These are phyloP conservation scores for Phytomonas sp. DNA, from an alignment of 208 protist genomes.

Conservation along the genomic window DNA sequence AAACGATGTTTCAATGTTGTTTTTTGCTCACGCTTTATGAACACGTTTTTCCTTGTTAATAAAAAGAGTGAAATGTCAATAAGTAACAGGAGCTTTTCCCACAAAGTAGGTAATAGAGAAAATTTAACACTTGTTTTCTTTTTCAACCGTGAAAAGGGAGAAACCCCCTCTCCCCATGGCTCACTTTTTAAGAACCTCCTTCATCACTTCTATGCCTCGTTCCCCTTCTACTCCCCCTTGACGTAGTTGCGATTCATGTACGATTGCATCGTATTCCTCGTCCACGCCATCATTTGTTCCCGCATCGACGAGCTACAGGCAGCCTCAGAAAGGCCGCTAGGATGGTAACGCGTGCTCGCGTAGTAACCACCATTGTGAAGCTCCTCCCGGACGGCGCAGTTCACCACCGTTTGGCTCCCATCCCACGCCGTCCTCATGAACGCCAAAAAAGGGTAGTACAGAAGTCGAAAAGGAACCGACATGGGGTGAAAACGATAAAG, in stretches of 20 bases:
- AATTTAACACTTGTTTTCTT: not conserved
- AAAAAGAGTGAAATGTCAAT: conserved; percentile 6
- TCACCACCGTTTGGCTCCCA: conserved; percentile 72
- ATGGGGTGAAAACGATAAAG: conserved; percentile 63
- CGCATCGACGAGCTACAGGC: conserved; percentile 55
- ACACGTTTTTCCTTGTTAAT: not conserved
- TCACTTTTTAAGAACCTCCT: not conserved
- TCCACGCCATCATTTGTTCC: conserved; percentile 59
- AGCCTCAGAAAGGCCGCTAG: conserved; percentile 49
- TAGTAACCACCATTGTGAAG: conserved; percentile 81
- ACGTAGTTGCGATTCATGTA: conserved; percentile 73
- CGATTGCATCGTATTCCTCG: conserved; percentile 56
- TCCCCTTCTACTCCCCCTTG: conserved; percentile 4
- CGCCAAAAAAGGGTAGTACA: conserved; percentile 50
- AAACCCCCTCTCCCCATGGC: not conserved
- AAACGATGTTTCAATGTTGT: not conserved
- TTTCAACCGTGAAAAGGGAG: not conserved
- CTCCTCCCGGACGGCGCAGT: conserved; percentile 69
- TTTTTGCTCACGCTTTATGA: not conserved
- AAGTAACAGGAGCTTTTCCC: not conserved
- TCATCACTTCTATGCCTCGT: not conserved
- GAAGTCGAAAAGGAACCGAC: conserved; percentile 33
- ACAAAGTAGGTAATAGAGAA: not conserved
- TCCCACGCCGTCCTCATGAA: conserved; percentile 69
- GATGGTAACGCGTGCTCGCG: conserved; percentile 54